Base-by-base conservation (phyloP, 2,329 filamentous ascomycete species). In the Plectosphaerella plurivora region DNA sequence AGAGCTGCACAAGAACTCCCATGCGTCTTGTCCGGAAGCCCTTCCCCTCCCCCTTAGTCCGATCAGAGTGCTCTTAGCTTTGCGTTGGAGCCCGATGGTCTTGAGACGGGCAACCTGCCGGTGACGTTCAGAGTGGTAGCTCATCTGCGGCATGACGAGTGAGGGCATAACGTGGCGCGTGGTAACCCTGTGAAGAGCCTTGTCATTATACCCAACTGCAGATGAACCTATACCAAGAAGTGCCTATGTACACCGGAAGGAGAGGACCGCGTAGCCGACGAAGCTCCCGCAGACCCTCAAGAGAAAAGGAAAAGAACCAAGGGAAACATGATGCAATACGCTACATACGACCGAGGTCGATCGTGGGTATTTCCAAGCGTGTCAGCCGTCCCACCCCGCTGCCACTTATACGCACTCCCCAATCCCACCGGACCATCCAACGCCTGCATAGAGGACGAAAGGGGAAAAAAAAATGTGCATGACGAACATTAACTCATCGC, bases 401-500 rank as follows among this genome's bases (percentile, higher is more conserved):
- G 15, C 37, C 37, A 39, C 37, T 16, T n/a, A 39, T 39, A 15
- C 37, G 37, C 37, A 14, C 37, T 39, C 16, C 15, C 37, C 22
- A 22, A 22, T 37, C 35, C 37, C 14, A 14, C 37, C 37, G 7
- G 14, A 8, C 15, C 37, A 8, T 8, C 16, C 37, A 18, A 39
- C 37, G 37, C 16, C 37, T 39, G 14, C 28, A 33, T 12, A 33
- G 10, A n/a, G 3, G 41, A 44, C n/a, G 41, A 44, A 44, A 12
- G 10, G 12, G n/a, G 47, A 25, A 36, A 36, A 22, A 48, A 39
- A 41, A 37, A 46, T 49, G 20, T 42, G 20, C 33, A 39, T 44
- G 24, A 36, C 11, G 41, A 39, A 22, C n/a, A 18, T 16, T 3
- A 24, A 22, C n/a, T 50, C 48, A 75, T 59, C 75, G 72, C 63